These are phyloP conservation scores for Arabidopsis hybrid DNA, from an alignment of 441 rosid genomes.

Conservation along the genomic window DNA sequence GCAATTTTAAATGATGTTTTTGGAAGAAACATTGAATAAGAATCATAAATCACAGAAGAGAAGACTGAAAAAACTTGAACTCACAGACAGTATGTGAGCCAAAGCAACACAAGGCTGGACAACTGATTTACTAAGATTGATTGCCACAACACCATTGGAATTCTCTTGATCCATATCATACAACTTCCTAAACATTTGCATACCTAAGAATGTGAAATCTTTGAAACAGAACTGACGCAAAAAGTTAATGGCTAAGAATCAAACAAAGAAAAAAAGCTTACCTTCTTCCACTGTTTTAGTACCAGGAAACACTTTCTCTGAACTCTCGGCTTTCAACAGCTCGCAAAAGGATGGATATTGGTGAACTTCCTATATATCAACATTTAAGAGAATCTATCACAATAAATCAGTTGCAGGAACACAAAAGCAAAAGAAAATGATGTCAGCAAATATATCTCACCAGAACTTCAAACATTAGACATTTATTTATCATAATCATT, in stretches of 20 bases:
- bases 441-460: conserved; percentile 49
- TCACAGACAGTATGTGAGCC: conserved; percentile 63
- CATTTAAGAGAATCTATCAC: conserved; percentile 9
- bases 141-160: conserved; percentile 58
- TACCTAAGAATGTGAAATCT: conserved; percentile 44
- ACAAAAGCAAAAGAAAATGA: conserved; percentile 20
- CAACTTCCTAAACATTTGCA: conserved; percentile 51
- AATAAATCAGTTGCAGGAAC: neutral
- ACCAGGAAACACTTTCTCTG: conserved; percentile 71
- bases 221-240: conserved; percentile 8
- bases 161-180: conserved; percentile 58
- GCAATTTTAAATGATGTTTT: neutral
- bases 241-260: neutral
- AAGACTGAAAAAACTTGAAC: conserved; percentile 33
- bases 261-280: conserved; percentile 29
- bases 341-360: conserved; percentile 59
- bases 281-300: conserved; percentile 68
- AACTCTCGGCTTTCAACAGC: conserved; percentile 68
- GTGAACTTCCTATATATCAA: conserved; percentile 56
- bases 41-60: conserved; percentile 6
- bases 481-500: conserved; percentile 64
- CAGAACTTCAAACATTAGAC: conserved; percentile 68
- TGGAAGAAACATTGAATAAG: neutral
- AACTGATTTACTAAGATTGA: conserved; percentile 53
- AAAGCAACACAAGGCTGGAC: conserved; percentile 55